phyloP scores from a whole-genome alignment of 1,139 yeast genomes.

The Geotrichum australiense region DNA sequence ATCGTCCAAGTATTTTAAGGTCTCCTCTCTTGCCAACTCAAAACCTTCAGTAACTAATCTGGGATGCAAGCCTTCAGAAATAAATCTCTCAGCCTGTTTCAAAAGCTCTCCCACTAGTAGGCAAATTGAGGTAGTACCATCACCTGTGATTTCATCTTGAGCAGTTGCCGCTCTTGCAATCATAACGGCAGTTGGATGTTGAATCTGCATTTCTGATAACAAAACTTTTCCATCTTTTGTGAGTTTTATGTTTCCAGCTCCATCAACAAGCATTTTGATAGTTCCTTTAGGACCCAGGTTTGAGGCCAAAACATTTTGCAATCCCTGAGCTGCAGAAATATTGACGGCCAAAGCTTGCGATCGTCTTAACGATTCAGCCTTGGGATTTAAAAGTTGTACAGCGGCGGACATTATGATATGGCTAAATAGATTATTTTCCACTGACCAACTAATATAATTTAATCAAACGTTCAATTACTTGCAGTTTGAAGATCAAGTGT shows the following conservation, averaged over 20 bases:
- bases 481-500: no score
- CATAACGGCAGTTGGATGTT: constrained; percentile 99
- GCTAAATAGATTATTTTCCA: no score
- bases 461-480: no score
- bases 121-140: constrained; percentile 97
- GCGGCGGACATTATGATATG: constrained; percentile 40
- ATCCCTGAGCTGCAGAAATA: constrained; percentile 93
- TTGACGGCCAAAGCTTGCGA: constrained; percentile 93
- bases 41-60: constrained; percentile 92
- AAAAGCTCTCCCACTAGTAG: constrained; percentile 89
- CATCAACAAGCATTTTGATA: constrained; percentile 90
- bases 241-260: constrained; percentile 89
- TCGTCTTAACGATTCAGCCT: constrained; percentile 92
- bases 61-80: constrained; percentile 94
- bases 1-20: constrained; percentile 59
- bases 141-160: constrained; percentile 98
- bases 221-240: constrained; percentile 97
- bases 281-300: constrained; percentile 98
- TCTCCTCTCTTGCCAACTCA: constrained; percentile 75
- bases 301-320: constrained; percentile 84
- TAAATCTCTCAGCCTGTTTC: constrained; percentile 89
- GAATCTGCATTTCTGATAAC: constrained; percentile 95
- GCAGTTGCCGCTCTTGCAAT: constrained; percentile 97
- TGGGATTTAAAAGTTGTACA: constrained; percentile 87
- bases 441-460: no score